Percentiles rank a stretch among this genome's conserved stretches.
Conservation (phyloP, 305 asterid genomes). For the Rubia peregrina region DNA sequence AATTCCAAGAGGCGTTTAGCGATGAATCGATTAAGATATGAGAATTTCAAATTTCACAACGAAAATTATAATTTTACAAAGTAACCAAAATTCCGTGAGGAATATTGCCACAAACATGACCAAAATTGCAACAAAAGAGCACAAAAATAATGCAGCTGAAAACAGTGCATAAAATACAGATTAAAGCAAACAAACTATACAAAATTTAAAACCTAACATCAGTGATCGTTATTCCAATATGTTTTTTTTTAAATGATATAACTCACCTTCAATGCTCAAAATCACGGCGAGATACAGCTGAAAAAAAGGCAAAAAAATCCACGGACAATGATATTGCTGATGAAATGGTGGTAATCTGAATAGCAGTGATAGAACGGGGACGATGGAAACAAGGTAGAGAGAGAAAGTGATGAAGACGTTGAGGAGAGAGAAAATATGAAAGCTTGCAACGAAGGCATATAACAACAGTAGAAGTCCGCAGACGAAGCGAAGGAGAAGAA, state of each 20-base stretch:
- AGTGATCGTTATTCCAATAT: neutral
- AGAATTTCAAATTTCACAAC: neutral
- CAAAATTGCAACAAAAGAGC: neutral
- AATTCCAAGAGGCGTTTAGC: neutral
- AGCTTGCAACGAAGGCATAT: constrained; percentile 20
- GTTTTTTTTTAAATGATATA: neutral
- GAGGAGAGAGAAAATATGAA: constrained; percentile 19
- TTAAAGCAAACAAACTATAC: neutral
- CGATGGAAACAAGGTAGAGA: constrained; percentile 28
- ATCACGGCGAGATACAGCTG: constrained; percentile 14
- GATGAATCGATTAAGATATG: neutral
- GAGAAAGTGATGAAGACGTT: constrained; percentile 33
- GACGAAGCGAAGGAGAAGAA: constrained; percentile 55
- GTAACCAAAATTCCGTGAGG: neutral
- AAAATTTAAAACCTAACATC: neutral
- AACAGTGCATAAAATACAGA: neutral
- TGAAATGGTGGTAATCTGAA: constrained; percentile 32
- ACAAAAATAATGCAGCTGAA: constrained; percentile 21
- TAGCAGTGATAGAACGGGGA: constrained; percentile 30
- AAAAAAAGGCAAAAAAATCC: constrained; percentile 36
- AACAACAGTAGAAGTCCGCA: constrained; percentile 43
- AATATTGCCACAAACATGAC: neutral
- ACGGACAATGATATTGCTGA: constrained; percentile 21
- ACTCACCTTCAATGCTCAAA: constrained; percentile 24
- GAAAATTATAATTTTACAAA: neutral